Percentiles rank a stretch among this genome's conserved stretches.
phyloP scores from a whole-genome alignment of 345 rosid species.

The Turnera subulata region DNA sequence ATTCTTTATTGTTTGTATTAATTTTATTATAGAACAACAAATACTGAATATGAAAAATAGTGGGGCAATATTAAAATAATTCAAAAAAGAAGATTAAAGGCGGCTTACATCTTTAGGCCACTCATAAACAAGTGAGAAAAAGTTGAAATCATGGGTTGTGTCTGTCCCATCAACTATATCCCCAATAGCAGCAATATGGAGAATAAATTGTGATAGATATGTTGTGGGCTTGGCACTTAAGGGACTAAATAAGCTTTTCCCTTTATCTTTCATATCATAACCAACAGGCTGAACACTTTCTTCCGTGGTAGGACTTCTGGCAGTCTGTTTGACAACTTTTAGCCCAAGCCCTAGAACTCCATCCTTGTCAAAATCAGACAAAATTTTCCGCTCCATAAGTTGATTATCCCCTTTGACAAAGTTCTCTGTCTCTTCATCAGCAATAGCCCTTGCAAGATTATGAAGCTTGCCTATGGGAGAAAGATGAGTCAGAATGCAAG shows the following conservation, averaged over 20 bases:
- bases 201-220: slow-evolving; percentile 86
- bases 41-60: too few species aligned
- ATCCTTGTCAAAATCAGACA: slow-evolving; percentile 46
- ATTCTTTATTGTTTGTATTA: background rate
- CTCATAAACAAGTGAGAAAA: slow-evolving; percentile 86
- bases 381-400: slow-evolving; percentile 34
- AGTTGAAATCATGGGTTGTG: slow-evolving; percentile 98
- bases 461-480: slow-evolving; percentile 77
- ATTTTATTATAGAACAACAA: background rate
- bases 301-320: slow-evolving; percentile 40
- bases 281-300: slow-evolving; percentile 45
- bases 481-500: slow-evolving; percentile 20
- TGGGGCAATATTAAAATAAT: too few species aligned
- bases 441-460: slow-evolving; percentile 90
- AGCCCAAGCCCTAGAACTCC: slow-evolving; percentile 93
- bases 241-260: slow-evolving; percentile 75
- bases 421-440: slow-evolving; percentile 81
- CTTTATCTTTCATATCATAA: slow-evolving; percentile 63
- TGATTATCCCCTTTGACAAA: slow-evolving; percentile 44
- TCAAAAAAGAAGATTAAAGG: background rate
- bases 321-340: slow-evolving; percentile 46
- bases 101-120: slow-evolving; percentile 96
- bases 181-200: slow-evolving; percentile 94
- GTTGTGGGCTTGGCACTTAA: slow-evolving; percentile 77
- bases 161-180: slow-evolving; percentile 98